A percentile compares a stretch with the other conserved stretches of the same genome.
phyloP scores from a whole-genome alignment of 169 alveolate genomes.

The Plasmodium relictum region DNA sequence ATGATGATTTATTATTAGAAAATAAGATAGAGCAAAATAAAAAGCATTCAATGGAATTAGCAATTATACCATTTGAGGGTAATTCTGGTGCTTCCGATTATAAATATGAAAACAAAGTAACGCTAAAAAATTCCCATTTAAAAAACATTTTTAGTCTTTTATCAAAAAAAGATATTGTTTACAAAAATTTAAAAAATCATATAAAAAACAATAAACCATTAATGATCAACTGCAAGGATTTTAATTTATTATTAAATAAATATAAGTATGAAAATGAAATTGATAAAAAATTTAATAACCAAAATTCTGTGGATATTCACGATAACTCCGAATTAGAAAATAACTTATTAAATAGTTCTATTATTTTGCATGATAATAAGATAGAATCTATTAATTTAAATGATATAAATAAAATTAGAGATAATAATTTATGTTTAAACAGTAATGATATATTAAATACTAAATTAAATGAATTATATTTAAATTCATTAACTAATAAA shows the following conservation, averaged over 20 bases:
- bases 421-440: neutral
- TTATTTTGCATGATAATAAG: neutral
- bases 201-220: conserved; percentile 31
- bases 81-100: neutral
- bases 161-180: conserved; percentile 37
- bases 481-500: neutral
- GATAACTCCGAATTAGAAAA: neutral
- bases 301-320: neutral
- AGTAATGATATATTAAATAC: neutral
- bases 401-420: too few species aligned
- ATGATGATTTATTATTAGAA: conserved; percentile 8
- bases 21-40: conserved; percentile 7
- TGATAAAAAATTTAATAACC: too few species aligned
- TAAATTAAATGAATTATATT: neutral
- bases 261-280: conserved; percentile 6
- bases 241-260: conserved; percentile 23
- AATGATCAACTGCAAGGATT: conserved; percentile 29
- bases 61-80: conserved; percentile 54
- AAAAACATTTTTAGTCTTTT: conserved; percentile 30
- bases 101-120: conserved; percentile 8
- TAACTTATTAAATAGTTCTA: neutral
- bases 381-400: neutral
- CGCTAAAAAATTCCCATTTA: neutral
- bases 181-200: conserved; percentile 25
- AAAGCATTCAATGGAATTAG: conserved; percentile 9